Conservation (phyloP, 495 filamentous ascomycete genomes). For the Aspergillus carlsbadensis region DNA sequence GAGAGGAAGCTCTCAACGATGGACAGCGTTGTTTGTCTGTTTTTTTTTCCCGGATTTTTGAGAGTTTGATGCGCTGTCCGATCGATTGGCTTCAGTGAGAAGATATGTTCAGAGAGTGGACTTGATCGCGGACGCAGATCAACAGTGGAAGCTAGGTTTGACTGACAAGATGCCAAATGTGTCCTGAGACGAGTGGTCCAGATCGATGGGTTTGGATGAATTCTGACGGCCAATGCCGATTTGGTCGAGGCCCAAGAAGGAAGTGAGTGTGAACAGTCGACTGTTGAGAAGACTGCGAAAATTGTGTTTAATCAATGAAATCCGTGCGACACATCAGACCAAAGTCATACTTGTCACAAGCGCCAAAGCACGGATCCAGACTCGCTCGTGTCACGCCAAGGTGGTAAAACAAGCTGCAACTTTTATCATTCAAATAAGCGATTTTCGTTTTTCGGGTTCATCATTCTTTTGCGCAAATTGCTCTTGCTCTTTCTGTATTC, state of each 20-base stretch:
- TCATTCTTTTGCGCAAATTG: constrained; percentile 9
- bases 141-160: not conserved
- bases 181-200: not conserved
- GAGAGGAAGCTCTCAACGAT: constrained; percentile 1
- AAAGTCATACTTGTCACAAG: not conserved
- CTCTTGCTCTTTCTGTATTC: constrained; percentile 23
- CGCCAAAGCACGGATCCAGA: constrained; percentile 3
- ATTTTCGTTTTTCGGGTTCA: constrained; percentile 8
- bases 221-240: not conserved
- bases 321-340: not conserved
- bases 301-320: not conserved
- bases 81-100: not conserved
- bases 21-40: not conserved
- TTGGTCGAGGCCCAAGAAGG: constrained; percentile 1
- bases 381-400: constrained; percentile 7
- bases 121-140: not conserved
- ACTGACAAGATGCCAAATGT: not conserved
- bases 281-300: constrained; percentile 8
- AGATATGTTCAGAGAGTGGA: constrained; percentile 14
- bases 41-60: not conserved
- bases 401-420: constrained; percentile 3
- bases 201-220: not conserved
- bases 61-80: not conserved
- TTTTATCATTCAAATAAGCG: constrained; percentile 10
- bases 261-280: not conserved